phyloP scores from a whole-genome alignment of 257 asterid genomes.

The Solanum megistacrolobum region DNA sequence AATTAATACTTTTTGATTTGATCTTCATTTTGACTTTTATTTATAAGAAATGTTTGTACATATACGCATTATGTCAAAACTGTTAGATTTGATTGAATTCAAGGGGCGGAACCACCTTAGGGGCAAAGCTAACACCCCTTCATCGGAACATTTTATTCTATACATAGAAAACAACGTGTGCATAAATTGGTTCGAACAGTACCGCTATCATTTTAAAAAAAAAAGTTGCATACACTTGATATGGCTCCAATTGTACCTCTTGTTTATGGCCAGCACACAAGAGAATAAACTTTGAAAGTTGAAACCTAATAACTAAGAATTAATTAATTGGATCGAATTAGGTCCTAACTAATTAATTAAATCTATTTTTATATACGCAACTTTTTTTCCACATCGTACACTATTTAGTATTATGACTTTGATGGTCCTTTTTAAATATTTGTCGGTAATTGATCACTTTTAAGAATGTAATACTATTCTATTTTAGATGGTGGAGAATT shows the following conservation, averaged over 20 bases:
- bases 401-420: neutral
- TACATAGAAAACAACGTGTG: neutral
- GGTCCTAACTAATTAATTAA: neutral
- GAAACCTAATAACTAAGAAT: neutral
- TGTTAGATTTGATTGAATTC: neutral
- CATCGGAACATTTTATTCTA: neutral
- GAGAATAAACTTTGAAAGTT: neutral
- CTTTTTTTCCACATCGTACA: neutral
- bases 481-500: neutral
- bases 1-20: neutral
- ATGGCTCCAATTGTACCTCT: neutral
- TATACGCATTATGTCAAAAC: neutral
- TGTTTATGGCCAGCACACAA: neutral
- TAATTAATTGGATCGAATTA: neutral
- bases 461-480: neutral
- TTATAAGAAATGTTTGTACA: neutral
- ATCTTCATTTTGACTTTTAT: neutral
- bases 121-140: neutral
- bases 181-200: neutral
- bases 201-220: neutral
- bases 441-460: neutral
- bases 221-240: neutral
- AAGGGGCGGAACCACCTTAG: neutral
- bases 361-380: neutral
- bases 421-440: neutral